A percentile compares a stretch with the other conserved stretches of the same genome.
phyloP scores from a whole-genome alignment of 192 early-diverging fungal genomes.

The Obelidium mucronatum region DNA sequence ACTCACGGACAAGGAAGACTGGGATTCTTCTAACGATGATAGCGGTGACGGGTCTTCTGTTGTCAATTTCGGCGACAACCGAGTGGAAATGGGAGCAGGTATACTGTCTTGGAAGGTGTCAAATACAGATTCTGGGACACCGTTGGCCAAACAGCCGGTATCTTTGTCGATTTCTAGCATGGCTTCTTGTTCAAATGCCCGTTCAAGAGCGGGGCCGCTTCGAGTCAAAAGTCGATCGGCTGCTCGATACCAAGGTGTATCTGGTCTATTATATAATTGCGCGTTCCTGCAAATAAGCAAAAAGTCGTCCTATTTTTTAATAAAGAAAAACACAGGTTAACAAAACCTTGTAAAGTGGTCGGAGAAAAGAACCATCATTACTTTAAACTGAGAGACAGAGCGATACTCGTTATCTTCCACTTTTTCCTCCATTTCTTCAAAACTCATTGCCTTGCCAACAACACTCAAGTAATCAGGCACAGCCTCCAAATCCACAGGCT shows the following conservation, averaged over 20 bases:
- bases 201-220: conserved; percentile 11
- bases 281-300: conserved; percentile 76
- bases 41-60: neutral
- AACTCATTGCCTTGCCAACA: conserved; percentile 81
- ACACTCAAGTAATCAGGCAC: conserved; percentile 81
- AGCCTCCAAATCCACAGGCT: conserved; percentile 70
- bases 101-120: too few relatives aligned
- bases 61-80: neutral
- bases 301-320: conserved; percentile 64
- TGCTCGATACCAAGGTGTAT: conserved; percentile 74
- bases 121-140: conserved; percentile 22
- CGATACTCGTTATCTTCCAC: conserved; percentile 64
- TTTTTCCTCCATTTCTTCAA: conserved; percentile 68
- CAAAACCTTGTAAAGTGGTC: conserved; percentile 14
- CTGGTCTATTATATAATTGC: conserved; percentile 75
- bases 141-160: conserved; percentile 37
- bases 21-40: neutral
- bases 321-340: neutral
- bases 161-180: conserved; percentile 35
- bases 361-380: neutral
- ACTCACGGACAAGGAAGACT: neutral
- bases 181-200: conserved; percentile 19
- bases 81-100: neutral
- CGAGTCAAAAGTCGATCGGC: conserved; percentile 62
- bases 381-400: conserved; percentile 66